A percentile compares a stretch with the other conserved stretches of the same genome.
phyloP scores from a whole-genome alignment of 768 basidiomycete genomes.

The Leccinellum albellum region DNA sequence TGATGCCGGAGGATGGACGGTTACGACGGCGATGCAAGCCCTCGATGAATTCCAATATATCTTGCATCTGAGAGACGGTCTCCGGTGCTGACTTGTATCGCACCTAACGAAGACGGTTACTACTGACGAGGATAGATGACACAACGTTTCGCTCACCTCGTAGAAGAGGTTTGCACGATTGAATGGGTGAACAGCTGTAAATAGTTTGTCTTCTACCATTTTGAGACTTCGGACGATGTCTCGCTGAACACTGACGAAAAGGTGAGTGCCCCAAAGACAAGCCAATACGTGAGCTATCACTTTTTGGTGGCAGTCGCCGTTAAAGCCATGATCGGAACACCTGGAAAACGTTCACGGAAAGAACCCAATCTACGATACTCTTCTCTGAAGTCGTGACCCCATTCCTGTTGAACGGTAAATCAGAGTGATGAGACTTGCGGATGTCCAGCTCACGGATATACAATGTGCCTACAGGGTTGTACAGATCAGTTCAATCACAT shows the following conservation, averaged over 20 bases:
- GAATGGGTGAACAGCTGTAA: constrained; percentile 71
- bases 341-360: constrained; percentile 62
- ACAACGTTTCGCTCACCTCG: constrained; percentile 45
- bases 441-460: constrained; percentile 56
- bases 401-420: constrained; percentile 50
- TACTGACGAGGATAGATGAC: background rate
- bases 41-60: constrained; percentile 63
- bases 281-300: constrained; percentile 31
- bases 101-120: constrained; percentile 38
- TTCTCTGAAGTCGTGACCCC: constrained; percentile 78
- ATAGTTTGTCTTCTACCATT: constrained; percentile 54
- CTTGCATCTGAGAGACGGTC: constrained; percentile 53
- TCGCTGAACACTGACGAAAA: constrained; percentile 53
- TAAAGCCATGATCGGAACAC: constrained; percentile 82
- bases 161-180: constrained; percentile 80
- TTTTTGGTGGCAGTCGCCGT: constrained; percentile 77
- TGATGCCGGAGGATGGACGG: constrained; percentile 62
- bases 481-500: constrained; percentile 1
- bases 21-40: constrained; percentile 58
- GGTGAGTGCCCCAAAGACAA: constrained; percentile 2
- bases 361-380: constrained; percentile 71
- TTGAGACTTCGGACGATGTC: constrained; percentile 69
- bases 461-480: constrained; percentile 63
- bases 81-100: constrained; percentile 58
- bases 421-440: background rate